A percentile compares a stretch with the other conserved stretches of the same genome.
phyloP scores from a whole-genome alignment of 2,329 filamentous ascomycete species.

The Diaporthe vaccinii region DNA sequence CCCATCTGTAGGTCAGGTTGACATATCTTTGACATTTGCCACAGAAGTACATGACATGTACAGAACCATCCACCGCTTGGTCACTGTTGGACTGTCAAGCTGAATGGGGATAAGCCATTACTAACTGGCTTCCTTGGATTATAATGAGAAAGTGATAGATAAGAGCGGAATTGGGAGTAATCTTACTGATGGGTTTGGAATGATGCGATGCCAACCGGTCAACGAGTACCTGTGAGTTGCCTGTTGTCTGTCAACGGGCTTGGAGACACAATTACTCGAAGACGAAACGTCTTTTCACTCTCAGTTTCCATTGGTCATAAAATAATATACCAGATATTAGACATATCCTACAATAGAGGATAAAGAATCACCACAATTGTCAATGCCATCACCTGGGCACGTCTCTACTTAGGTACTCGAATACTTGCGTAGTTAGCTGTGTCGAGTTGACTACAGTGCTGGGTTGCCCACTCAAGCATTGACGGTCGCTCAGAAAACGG shows the following conservation, averaged over 20 bases:
- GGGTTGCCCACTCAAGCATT: not conserved
- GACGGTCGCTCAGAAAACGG: not conserved
- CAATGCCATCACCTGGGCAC: not conserved
- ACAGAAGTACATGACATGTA: not conserved
- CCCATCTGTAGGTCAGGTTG: no score
- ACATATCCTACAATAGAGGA: not conserved
- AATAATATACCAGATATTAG: not conserved
- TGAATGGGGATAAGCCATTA: not conserved
- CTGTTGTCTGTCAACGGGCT: not conserved
- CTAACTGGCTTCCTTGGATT: not conserved
- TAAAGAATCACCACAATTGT: not conserved
- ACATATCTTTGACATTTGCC: no score
- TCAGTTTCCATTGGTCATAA: not conserved
- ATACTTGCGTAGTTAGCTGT: not conserved
- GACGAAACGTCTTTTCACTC: not conserved
- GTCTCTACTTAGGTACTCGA: not conserved
- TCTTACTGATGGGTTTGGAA: not conserved
- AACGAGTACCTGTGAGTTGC: not conserved
- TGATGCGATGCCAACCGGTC: not conserved
- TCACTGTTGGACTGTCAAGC: no score
- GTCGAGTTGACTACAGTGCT: not conserved
- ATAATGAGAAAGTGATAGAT: not conserved
- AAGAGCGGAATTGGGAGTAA: not conserved
- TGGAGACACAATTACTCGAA: not conserved
- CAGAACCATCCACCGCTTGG: not conserved